Percentiles rank a stretch among this genome's conserved stretches.
Evolutionary conservation across 495 filamentous ascomycete species (phyloP).

Genomic region (Penicillium psychrofluorescens): DNA sequence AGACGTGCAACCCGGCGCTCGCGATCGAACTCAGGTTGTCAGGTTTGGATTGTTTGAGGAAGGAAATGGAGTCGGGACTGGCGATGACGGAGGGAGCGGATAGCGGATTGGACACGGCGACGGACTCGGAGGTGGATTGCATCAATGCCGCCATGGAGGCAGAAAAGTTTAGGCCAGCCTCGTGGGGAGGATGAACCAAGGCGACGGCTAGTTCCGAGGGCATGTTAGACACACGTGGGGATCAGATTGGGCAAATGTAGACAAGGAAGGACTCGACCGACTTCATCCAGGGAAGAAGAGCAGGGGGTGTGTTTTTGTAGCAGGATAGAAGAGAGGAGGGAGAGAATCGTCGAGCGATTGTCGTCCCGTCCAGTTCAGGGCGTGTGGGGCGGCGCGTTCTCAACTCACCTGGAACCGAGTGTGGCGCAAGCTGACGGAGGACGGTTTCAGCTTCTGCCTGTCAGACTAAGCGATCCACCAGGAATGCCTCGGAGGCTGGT

Average conservation of each 20-base stretch:
- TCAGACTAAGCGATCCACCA: conserved; percentile 20
- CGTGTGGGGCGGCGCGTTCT: conserved; percentile 31
- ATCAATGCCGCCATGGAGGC: conserved; percentile 43
- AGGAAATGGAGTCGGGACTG: conserved; percentile 24
- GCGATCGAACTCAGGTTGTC: conserved; percentile 41
- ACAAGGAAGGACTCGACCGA: background rate
- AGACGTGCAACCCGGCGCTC: conserved; percentile 39
- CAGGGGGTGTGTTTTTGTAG: conserved; percentile 1
- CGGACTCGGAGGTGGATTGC: conserved; percentile 38
- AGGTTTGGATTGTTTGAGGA: conserved; percentile 33
- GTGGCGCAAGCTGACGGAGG: conserved; percentile 45
- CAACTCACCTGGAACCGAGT: conserved; percentile 33
- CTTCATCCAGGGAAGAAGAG: background rate
- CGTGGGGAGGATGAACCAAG: conserved; percentile 37
- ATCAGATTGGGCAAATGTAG: background rate
- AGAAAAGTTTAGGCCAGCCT: conserved; percentile 27
- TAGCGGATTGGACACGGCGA: conserved; percentile 33
- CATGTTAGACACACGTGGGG: conserved; percentile 55
- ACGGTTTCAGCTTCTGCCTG: conserved; percentile 33
- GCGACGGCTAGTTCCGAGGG: conserved; percentile 61
- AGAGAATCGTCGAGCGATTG: background rate
- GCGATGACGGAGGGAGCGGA: conserved; percentile 23
- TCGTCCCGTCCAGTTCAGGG: conserved; percentile 10
- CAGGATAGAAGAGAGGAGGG: conserved; percentile 6
- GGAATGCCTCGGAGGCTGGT: background rate